A percentile compares a stretch with the other conserved stretches of the same genome.
phyloP scores from a whole-genome alignment of 768 basidiomycete species.

The Tylopilus felleus region DNA sequence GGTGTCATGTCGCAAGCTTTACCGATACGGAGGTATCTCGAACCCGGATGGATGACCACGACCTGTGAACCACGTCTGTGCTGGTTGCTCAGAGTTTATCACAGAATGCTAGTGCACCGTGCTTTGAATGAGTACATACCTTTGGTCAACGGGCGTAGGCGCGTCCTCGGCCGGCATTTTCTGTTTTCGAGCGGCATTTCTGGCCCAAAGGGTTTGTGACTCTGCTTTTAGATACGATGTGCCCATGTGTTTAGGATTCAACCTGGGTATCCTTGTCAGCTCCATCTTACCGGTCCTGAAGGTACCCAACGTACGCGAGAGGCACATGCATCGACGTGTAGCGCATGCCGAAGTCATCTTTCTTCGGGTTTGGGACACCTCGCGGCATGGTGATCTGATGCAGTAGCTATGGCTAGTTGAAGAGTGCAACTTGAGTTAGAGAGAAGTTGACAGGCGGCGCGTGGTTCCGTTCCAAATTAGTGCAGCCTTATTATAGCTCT shows the following conservation, averaged over 20 bases:
- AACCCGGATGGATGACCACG: conserved; percentile 78
- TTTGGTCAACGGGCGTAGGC: conserved; percentile 39
- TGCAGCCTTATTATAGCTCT: not conserved
- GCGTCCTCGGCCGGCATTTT: conserved; percentile 44
- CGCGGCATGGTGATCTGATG: conserved; percentile 57
- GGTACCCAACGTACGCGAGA: conserved; percentile 48
- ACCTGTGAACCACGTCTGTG: conserved; percentile 73
- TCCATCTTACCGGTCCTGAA: not conserved
- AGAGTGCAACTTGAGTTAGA: not conserved
- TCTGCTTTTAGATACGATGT: conserved; percentile 79
- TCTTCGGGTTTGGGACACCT: conserved; percentile 76
- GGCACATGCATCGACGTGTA: conserved; percentile 84
- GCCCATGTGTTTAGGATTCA: conserved; percentile 77
- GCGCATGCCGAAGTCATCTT: conserved; percentile 77
- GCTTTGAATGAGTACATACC: conserved; percentile 33
- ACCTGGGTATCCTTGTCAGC: conserved; percentile 37
- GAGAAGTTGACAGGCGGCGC: no score
- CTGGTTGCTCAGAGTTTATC: conserved; percentile 29
- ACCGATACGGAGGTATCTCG: conserved; percentile 68
- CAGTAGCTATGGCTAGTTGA: not conserved
- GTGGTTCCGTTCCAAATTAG: conserved; percentile 11
- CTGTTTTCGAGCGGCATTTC: conserved; percentile 57
- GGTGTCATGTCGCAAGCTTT: conserved; percentile 76
- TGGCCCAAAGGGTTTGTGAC: conserved; percentile 66
- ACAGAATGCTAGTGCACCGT: conserved; percentile 8